Evolutionary conservation across 2,329 filamentous ascomycete genomes (phyloP).

Genomic region (Metarhizium album): DNA sequence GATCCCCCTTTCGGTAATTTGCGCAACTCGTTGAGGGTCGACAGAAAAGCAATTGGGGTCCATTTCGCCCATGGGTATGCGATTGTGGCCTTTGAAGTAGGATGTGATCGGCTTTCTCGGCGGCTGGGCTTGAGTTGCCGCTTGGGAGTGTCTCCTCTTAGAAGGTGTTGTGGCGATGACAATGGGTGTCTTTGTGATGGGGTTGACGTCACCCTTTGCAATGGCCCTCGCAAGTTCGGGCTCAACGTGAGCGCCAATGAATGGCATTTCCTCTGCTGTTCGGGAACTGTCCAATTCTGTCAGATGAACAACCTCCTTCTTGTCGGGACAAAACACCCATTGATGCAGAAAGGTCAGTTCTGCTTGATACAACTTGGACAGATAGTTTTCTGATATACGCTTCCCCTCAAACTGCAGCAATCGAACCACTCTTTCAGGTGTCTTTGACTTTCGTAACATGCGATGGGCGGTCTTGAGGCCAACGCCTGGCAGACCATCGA

Average conservation of each 20-base stretch:
- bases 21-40: slow-evolving; percentile 36
- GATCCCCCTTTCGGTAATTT: slow-evolving; percentile 36
- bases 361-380: slow-evolving; percentile 71
- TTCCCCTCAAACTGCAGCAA: slow-evolving; percentile 86
- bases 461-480: slow-evolving; percentile 91
- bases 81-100: slow-evolving; percentile 39
- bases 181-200: slow-evolving; percentile 69
- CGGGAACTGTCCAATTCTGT: slow-evolving; percentile 54
- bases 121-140: slow-evolving; percentile 14
- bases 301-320: slow-evolving; percentile 62
- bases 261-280: slow-evolving; percentile 61
- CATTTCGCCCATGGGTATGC: slow-evolving; percentile 52
- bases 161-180: slow-evolving; percentile 29
- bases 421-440: slow-evolving; percentile 68
- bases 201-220: slow-evolving; percentile 73
- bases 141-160: slow-evolving; percentile 31
- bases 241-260: slow-evolving; percentile 66
- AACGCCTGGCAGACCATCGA: slow-evolving; percentile 74
- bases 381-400: slow-evolving; percentile 70
- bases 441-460: slow-evolving; percentile 82
- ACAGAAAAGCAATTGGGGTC: slow-evolving; percentile 49
- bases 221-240: slow-evolving; percentile 60
- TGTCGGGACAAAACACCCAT: slow-evolving; percentile 78
- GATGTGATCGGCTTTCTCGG: slow-evolving; percentile 40
- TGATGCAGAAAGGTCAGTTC: slow-evolving; percentile 91